phyloP scores from a whole-genome alignment of 441 rosid species.

The Syzygium malaccense region DNA sequence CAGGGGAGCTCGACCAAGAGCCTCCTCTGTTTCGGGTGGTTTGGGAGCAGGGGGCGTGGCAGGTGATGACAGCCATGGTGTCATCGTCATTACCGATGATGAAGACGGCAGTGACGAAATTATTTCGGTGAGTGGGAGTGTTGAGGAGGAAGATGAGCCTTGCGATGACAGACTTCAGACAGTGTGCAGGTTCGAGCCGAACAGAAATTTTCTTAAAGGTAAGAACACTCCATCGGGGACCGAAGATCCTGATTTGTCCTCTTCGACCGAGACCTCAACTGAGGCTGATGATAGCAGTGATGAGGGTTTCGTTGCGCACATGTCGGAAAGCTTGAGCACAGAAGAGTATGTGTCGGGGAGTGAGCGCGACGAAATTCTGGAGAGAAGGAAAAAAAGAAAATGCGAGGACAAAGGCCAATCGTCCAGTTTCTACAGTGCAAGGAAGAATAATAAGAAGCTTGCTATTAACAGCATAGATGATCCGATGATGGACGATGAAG shows the following conservation, averaged over 20 bases:
- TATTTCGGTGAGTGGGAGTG: background rate
- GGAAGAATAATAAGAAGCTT: background rate
- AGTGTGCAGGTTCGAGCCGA: background rate
- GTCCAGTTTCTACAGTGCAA: background rate
- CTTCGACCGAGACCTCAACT: background rate
- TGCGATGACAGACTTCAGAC: background rate
- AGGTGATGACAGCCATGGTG: background rate
- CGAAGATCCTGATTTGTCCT: background rate
- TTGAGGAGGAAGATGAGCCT: background rate
- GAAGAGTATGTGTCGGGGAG: background rate
- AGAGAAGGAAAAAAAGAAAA: background rate
- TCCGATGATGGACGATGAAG: background rate
- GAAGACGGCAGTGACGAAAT: background rate
- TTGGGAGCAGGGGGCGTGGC: background rate
- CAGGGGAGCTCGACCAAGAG: background rate
- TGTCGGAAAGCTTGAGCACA: background rate
- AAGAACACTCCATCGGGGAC: background rate
- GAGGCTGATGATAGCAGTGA: background rate
- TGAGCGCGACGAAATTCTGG: background rate
- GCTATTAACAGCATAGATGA: background rate
- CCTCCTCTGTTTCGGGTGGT: background rate
- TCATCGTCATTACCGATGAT: background rate
- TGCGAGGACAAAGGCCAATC: background rate
- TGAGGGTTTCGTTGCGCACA: background rate
- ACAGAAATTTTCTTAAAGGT: too few species aligned